Conservation (phyloP, 768 basidiomycete species). For the Lentinula aciculospora region DNA sequence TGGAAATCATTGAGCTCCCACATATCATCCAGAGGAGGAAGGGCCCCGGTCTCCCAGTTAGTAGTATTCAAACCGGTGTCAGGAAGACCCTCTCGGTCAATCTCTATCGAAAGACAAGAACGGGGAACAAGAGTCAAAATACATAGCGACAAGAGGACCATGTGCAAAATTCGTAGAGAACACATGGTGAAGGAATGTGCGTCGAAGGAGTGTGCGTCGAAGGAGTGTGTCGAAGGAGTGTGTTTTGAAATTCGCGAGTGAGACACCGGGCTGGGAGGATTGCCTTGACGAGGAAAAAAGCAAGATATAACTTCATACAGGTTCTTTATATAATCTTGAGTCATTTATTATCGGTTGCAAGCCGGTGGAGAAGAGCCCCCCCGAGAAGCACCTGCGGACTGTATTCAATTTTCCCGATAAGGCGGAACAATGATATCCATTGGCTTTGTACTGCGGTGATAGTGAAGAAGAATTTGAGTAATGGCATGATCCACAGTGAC, state of each 20-base stretch:
- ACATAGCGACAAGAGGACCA: neutral
- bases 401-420: too few relatives aligned
- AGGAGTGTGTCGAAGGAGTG: neutral
- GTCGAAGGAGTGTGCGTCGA: neutral
- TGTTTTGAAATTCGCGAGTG: neutral
- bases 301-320: too few relatives aligned
- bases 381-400: too few relatives aligned
- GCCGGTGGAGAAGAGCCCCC: too few relatives aligned
- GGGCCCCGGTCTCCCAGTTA: conserved; percentile 15
- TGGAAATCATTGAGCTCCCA: conserved; percentile 21
- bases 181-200: neutral
- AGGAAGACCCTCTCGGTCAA: conserved; percentile 22
- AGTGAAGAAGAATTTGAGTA: too few relatives aligned
- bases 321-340: too few relatives aligned
- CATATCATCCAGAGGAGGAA: conserved; percentile 18
- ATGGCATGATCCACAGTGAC: too few relatives aligned
- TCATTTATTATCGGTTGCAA: neutral
- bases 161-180: neutral
- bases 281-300: too few relatives aligned
- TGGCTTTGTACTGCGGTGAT: too few relatives aligned
- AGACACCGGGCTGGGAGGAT: neutral
- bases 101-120: conserved; percentile 8
- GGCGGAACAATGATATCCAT: too few relatives aligned
- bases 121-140: neutral
- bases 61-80: conserved; percentile 21